These are phyloP conservation scores for Candida lessepsii DNA, from an alignment of 805 yeast species.

Conservation along the genomic window DNA sequence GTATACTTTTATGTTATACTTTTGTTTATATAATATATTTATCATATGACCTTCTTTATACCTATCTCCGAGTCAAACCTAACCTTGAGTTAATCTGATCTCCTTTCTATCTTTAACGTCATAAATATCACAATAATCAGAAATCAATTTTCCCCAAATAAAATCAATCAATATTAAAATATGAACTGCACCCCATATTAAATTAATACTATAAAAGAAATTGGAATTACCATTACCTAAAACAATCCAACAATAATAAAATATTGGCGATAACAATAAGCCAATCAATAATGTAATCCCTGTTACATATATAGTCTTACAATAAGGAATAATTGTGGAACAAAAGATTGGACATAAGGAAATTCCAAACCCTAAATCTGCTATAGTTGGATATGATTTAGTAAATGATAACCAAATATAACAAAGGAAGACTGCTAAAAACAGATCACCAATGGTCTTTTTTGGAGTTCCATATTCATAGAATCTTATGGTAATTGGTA, in stretches of 20 bases:
- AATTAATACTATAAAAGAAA: constrained; percentile 91
- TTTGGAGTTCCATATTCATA: constrained; percentile 21
- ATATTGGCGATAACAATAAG: constrained; percentile 75
- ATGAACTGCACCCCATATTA: constrained; percentile 73
- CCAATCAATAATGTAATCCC: constrained; percentile 50
- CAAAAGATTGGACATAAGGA: constrained; percentile 43
- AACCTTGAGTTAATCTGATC: constrained; percentile 15
- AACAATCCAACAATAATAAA: constrained; percentile 91
- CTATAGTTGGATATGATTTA: constrained; percentile 82
- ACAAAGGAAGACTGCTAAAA: constrained; percentile 50
- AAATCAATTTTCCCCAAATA: constrained; percentile 73
- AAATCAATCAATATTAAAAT: constrained; percentile 70
- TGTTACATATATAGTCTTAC: constrained; percentile 45
- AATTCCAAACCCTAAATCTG: constrained; percentile 59
- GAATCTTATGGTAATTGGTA: constrained; percentile 77
- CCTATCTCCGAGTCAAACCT: neutral
- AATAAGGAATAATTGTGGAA: constrained; percentile 45
- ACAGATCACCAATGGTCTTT: constrained; percentile 43
- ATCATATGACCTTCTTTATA: too few relatives aligned
- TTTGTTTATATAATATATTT: too few relatives aligned
- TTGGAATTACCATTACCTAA: constrained; percentile 94
- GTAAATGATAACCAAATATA: constrained; percentile 55
- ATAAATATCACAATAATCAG: constrained; percentile 52
- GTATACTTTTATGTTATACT: too few relatives aligned
- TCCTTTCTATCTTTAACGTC: constrained; percentile 26